Base-by-base conservation (phyloP, 2,329 filamentous ascomycete species). In the Arthrobotrys pseudoclavata region DNA sequence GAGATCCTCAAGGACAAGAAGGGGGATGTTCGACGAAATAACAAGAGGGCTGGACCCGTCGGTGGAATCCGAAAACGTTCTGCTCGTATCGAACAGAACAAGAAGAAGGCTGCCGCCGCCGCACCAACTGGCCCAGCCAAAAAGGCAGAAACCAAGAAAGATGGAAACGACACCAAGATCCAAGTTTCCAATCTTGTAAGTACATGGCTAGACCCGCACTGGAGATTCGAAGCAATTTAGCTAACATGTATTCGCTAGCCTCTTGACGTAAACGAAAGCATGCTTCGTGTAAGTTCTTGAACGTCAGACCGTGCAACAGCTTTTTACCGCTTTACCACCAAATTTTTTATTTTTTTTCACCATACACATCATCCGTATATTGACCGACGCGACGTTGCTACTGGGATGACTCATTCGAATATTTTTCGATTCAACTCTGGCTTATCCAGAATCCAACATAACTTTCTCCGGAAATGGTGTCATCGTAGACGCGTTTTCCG, bases 271-370 rank as follows among this genome's bases (percentile, higher is more conserved):
- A 93, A 90, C 86, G 95, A 98, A 89, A 87, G 87, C 87, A 93
- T 96, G 91, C 96, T 99, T 87, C 98, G 99, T 96, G 96, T 99
- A 99, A 96, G 96, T 99, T 94, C 75, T 69, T 79, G 53, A 77
- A 53, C 74, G 74, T 67, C 67, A 63, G 62, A 61, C 42, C 60
- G 67, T 67, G 74, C 74, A 45, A 68, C 67, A 77, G 34, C 67
- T 71, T 71, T 70, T 71, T 71, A 67, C 74, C 60, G 12, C 67
- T 45, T 45, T 45, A 45, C 42, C 42, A 68, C 61, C 48, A 53
- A 70, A 48, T 22, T 53, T 70, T 66, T 66, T 61, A 71, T 31
- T 45, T 55, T 22, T 53, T 70, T 66, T 66, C 67, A 71, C 42
- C 53, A 66, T 18, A 60, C 7, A 50, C 55, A 31, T 47, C 66